Base-by-base conservation (phyloP, 164 flowering plant genomes). In the Sedum album region DNA sequence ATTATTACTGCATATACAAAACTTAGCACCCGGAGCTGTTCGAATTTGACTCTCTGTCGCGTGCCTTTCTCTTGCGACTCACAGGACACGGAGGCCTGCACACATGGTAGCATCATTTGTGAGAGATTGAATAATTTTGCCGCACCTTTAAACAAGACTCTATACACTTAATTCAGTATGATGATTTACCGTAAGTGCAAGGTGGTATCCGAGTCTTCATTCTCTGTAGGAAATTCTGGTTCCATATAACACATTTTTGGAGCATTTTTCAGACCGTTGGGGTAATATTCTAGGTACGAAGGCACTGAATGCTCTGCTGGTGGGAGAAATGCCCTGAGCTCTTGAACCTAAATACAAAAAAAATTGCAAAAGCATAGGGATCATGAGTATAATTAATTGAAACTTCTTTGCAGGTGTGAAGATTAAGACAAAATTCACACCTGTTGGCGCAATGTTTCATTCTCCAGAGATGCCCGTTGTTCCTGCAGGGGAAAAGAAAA, bases 391-490 rank as follows among this genome's bases (percentile, higher is more conserved):
- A 1, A 57, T 11, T 28, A 14, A 9, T 44, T 57, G 6, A 66
- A 10, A 26, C 15, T 1, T 7, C 3, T 8, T 8, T 5, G n/a
- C 2, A 18, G n/a, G 20, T 53, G 62, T n/a, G n/a, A n/a, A 57
- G 33, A 30, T 13, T 67, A n/a, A 60, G 14, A 44, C 60, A 57
- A 17, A 20, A 36, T 4, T 23, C 17, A 70, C 81, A 71, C 96
- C 91, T 90, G 91, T 82, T 82, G 82, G 49, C 90, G 89, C 73
- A 88, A 72, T 55, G 77, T 76, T 76, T 83, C 90, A 73, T 85
- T 88, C 83, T 88, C 93, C 72, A 84, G 69, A 75, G 75, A 33
- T 20, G 84, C 80, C n/a, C 82, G 78, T 62, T 85, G 86, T 70
- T 90, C 96, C 96, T 90, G 73, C 23, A 69, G 15, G 3, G 28